These are phyloP conservation scores for Tillandsia fasciculata DNA, from an alignment of 176 grass and related monocot species.

Conservation along the genomic window DNA sequence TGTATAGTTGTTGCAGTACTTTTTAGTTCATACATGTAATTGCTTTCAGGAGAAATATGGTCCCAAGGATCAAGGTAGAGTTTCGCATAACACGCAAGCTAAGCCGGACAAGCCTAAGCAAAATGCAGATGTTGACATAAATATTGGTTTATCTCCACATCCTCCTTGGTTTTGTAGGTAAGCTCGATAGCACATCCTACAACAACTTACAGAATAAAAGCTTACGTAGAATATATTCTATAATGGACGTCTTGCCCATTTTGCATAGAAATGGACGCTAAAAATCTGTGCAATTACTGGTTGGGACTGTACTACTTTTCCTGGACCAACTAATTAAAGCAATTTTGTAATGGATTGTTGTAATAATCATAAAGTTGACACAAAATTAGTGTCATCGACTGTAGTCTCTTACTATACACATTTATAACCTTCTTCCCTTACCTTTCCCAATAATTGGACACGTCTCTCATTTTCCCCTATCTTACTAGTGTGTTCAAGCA, in stretches of 20 bases:
- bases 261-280: no score
- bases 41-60: constrained; percentile 85
- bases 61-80: constrained; percentile 74
- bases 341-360: no score
- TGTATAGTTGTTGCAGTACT: no score
- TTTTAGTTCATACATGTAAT: background rate
- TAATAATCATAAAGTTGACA: background rate
- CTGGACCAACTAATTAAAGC: no score
- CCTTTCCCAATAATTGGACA: no score
- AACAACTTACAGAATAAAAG: background rate
- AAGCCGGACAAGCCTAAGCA: constrained; percentile 81
- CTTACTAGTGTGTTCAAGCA: no score
- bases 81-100: constrained; percentile 25
- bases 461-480: no score
- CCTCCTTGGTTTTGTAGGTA: constrained; percentile 96
- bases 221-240: no score
- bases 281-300: no score
- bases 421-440: no score
- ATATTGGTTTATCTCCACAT: constrained; percentile 59
- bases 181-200: constrained; percentile 8
- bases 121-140: constrained; percentile 86
- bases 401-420: background rate
- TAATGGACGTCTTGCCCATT: no score
- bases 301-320: no score
- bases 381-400: background rate